Percentiles rank a stretch among this genome's conserved stretches.
Conservation (phyloP, 2,329 filamentous ascomycete genomes). For the Xylaria multiplex region DNA sequence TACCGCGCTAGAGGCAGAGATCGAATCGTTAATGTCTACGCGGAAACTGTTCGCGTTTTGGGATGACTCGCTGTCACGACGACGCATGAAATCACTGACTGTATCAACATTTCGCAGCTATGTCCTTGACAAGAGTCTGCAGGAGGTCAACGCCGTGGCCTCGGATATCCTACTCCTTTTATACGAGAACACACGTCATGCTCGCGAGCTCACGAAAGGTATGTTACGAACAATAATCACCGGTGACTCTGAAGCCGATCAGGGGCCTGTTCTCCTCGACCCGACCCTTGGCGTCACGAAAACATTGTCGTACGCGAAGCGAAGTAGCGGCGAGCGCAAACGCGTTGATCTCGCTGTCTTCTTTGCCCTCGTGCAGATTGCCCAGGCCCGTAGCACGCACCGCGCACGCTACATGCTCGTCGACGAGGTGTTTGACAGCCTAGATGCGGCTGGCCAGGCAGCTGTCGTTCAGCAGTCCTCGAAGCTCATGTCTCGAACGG, state of each 20-base stretch:
- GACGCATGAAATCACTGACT: constrained; percentile 32
- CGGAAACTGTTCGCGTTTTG: constrained; percentile 46
- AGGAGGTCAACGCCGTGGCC: constrained; percentile 46
- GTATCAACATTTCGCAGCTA: constrained; percentile 43
- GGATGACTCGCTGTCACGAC: constrained; percentile 41
- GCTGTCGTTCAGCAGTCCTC: constrained; percentile 43
- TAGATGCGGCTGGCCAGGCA: constrained; percentile 47
- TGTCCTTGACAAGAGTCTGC: constrained; percentile 44
- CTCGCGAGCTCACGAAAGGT: constrained; percentile 40
- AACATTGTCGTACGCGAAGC: constrained; percentile 47
- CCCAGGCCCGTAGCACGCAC: constrained; percentile 44
- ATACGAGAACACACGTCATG: constrained; percentile 46
- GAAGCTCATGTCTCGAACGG: constrained; percentile 37
- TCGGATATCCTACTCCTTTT: constrained; percentile 45
- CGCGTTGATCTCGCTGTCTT: constrained; percentile 51
- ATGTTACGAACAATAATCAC: constrained; percentile 43
- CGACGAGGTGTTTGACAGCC: constrained; percentile 50
- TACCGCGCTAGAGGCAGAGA: constrained; percentile 15
- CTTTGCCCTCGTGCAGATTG: constrained; percentile 48
- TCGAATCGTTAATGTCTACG: constrained; percentile 29
- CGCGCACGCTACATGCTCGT: constrained; percentile 50
- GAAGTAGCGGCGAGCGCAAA: constrained; percentile 51
- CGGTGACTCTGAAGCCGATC: constrained; percentile 26
- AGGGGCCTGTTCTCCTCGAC: constrained; percentile 43
- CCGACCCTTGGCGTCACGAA: constrained; percentile 40